A percentile compares a stretch with the other conserved stretches of the same genome.
Conservation (phyloP, 257 asterid genomes). For the Solanum virginianum region DNA sequence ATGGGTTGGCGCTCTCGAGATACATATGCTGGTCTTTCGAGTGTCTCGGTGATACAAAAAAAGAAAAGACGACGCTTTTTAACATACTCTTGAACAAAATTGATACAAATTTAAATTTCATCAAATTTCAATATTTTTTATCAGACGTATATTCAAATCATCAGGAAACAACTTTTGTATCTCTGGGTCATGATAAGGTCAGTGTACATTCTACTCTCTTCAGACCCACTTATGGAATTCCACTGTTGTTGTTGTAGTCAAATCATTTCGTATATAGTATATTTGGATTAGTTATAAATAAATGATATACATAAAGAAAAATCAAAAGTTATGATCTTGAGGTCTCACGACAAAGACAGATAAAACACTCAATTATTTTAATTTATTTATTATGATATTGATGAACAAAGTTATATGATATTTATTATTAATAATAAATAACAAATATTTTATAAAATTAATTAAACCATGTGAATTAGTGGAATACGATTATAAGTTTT, state of each 20-base stretch:
- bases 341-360: neutral
- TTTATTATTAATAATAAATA: neutral
- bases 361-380: neutral
- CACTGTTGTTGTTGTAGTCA: neutral
- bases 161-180: too few species aligned
- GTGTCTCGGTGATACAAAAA: too few species aligned
- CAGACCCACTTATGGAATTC: too few species aligned
- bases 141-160: neutral
- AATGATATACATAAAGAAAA: neutral
- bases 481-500: neutral
- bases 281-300: neutral
- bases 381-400: too few species aligned
- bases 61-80: too few species aligned
- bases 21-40: too few species aligned
- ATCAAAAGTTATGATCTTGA: too few species aligned
- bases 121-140: neutral
- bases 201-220: too few species aligned
- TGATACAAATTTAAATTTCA: neutral
- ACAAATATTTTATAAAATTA: neutral
- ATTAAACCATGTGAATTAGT: neutral
- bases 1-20: too few species aligned
- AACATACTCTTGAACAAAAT: neutral
- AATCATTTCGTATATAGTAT: too few species aligned
- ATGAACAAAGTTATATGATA: neutral
- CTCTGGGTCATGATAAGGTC: too few species aligned